Evolutionary conservation across 768 basidiomycete genomes (phyloP), one percentile per base, ranked within the genome.

Genomic region (Boletus bicolor): DNA sequence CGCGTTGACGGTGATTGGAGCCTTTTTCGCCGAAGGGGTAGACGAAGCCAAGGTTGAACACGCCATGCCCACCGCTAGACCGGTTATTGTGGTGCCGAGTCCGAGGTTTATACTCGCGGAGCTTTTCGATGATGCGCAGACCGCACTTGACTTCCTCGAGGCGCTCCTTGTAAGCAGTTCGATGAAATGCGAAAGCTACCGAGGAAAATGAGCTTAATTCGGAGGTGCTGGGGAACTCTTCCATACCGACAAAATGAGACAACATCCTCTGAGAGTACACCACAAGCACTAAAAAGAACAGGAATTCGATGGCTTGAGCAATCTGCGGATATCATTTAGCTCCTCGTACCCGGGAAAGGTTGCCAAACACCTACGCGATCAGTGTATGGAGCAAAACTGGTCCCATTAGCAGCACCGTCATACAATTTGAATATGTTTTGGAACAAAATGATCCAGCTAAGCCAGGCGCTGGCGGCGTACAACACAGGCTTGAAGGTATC

Each of bases 381-480:
- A 3, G 87, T 85, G 61, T 92, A 91, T 2, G 64, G 53, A 9
- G 88, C 87, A 38, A 75, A 74, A 64, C 86, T 89, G 4, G 65
- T 41, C 14, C 46, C 60, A 5, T 71, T 62, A 7, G 79, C 63
- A 14, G 66, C 67, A 11, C 57, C 53, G 57, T 83, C 66, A 60
- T 86, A 81, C 46, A 91, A 70, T 24, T 75, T 56, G 69, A 77
- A 91, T 54, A 92, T 87, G 53, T 80, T 72, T 45, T 72, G 75
- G 67, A 92, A 92, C 44, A 91, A 79, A 59, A 92, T 85, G 44
- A 78, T 76, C 89, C 89, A 92, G 55, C 86, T 86, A 39, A 80
- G 79, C 82, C 86, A 90, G 6, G 75, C 77, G 54, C 82, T 83
- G 3, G 81, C 83, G 12, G 83, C 88, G 62, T 91, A 92, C 54